Evolutionary conservation across 2,329 filamentous ascomycete genomes (phyloP).

Genomic region (Chaetomium sp.): DNA sequence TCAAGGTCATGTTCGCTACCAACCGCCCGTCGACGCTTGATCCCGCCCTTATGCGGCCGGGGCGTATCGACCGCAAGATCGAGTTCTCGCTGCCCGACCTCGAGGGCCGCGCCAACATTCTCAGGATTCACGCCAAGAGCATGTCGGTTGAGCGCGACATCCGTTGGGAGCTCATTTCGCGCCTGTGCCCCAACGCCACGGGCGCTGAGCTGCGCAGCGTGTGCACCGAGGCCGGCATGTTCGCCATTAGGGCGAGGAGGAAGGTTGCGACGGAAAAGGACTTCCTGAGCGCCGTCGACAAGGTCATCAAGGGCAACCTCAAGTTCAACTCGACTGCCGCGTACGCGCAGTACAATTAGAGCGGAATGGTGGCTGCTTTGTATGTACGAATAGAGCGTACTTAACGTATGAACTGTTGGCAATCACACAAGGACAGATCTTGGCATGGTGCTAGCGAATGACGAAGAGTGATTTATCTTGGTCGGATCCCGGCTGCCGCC

Average conservation of each 20-base stretch:
- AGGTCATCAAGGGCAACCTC: constrained; percentile 98
- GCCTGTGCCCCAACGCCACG: constrained; percentile 94
- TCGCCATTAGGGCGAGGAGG: constrained; percentile 87
- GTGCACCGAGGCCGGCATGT: constrained; percentile 98
- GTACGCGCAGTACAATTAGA: constrained; percentile 98
- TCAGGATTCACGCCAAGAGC: constrained; percentile 98
- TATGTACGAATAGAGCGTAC: constrained; percentile 30
- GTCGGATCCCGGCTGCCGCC: neutral
- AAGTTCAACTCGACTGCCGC: constrained; percentile 99
- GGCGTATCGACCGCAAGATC: constrained; percentile 97
- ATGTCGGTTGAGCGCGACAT: constrained; percentile 99
- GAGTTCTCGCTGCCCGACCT: constrained; percentile 97
- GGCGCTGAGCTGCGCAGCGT: constrained; percentile 95
- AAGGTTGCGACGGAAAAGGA: constrained; percentile 99
- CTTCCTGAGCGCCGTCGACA: constrained; percentile 96
- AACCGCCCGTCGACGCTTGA: constrained; percentile 95
- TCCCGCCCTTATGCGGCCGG: constrained; percentile 94
- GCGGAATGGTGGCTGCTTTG: constrained; percentile 25
- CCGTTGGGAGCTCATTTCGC: constrained; percentile 96
- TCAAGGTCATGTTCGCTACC: constrained; percentile 99
- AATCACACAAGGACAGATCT: neutral
- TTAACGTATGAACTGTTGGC: neutral
- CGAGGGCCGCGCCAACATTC: constrained; percentile 94
- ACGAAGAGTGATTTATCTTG: neutral
- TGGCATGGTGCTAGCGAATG: constrained; percentile 4